Base-by-base conservation (phyloP, 2,329 filamentous ascomycete genomes). In the Parascedosporium putredinis region DNA sequence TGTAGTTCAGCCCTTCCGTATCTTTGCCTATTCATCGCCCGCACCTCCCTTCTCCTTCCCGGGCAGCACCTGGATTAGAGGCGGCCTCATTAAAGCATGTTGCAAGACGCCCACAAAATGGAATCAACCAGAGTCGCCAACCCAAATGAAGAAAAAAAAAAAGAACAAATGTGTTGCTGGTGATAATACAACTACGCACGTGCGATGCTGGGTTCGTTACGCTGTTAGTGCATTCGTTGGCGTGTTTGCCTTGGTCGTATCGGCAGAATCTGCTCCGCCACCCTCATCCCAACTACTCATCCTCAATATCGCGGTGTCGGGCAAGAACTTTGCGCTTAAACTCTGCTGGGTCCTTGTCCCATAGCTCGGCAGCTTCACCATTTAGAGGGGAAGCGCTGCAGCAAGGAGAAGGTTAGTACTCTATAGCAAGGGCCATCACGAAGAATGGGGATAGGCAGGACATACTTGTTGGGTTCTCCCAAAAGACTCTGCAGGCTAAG, bases 391-490 rank as follows among this genome's bases (percentile, higher is more conserved):
- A 95, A 52, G 93, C 81, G 67, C 91, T 97, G 55, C 51, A 45
- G 24, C 29, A 50, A 22, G 6, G 16, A 18, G 20, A 42, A 40
- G 5, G n/a, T 22, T 48, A 18, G 38, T n/a, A n/a, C 43, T 31
- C 3, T 46, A 29, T 18, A 49, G 44, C 12, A 31, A 6, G 12
- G 6, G 18, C 9, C 42, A 27, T 16, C n/a, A 47, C n/a, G n/a
- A 2, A 24, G 9, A 23, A n/a, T 25, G 2, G 16, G 3, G 10
- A 14, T 12, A 18, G 25, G 25, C 10, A 34, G 18, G 42, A 71
- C 86, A 67, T 72, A 97, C 93, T 98, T 98, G 72, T 98, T 98
- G 31, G 93, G 93, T 70, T 98, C 93, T 23, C 91, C 93, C 27
- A 98, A 77, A 62, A 98, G 72, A 67, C 90, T 96, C 70, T 98